phyloP scores from a whole-genome alignment of 2,329 filamentous ascomycete species.

The Ceratocystis lukuohia region DNA sequence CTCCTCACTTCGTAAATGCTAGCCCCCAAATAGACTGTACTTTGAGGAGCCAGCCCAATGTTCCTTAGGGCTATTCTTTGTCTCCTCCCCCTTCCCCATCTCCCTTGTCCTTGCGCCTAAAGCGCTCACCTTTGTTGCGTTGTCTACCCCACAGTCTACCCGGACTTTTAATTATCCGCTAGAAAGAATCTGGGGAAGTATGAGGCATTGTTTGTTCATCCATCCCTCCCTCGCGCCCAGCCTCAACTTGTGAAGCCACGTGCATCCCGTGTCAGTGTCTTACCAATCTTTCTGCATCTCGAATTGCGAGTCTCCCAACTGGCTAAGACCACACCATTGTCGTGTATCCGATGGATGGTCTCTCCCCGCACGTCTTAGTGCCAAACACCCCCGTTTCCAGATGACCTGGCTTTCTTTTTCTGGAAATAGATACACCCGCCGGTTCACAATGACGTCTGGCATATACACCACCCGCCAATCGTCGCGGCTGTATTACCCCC shows the following conservation, averaged over 20 bases:
- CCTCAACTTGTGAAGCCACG: not conserved
- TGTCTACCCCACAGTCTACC: not conserved
- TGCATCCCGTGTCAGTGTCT: slow-evolving; percentile 1
- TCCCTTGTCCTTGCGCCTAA: not conserved
- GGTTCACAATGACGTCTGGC: not conserved
- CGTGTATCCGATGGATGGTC: not conserved
- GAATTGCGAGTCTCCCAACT: not conserved
- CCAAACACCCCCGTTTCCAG: not conserved
- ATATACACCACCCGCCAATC: not conserved
- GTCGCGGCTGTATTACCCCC: not conserved
- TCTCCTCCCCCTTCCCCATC: not conserved
- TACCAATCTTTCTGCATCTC: not conserved
- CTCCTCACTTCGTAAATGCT: not conserved
- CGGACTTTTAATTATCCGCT: not conserved
- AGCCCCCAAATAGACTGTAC: too few relatives aligned
- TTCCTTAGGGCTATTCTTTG: not conserved
- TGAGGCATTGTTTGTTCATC: slow-evolving; percentile 2
- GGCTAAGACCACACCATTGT: not conserved
- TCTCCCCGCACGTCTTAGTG: not conserved
- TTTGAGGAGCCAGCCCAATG: too few relatives aligned
- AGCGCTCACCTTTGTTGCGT: not conserved
- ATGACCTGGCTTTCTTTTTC: not conserved
- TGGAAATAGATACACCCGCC: slow-evolving; percentile 1
- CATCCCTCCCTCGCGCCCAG: not conserved
- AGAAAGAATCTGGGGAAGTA: not conserved